Evolutionary conservation across 805 yeast genomes (phyloP).

Genomic region (Saccharomycopsis capsularis): DNA sequence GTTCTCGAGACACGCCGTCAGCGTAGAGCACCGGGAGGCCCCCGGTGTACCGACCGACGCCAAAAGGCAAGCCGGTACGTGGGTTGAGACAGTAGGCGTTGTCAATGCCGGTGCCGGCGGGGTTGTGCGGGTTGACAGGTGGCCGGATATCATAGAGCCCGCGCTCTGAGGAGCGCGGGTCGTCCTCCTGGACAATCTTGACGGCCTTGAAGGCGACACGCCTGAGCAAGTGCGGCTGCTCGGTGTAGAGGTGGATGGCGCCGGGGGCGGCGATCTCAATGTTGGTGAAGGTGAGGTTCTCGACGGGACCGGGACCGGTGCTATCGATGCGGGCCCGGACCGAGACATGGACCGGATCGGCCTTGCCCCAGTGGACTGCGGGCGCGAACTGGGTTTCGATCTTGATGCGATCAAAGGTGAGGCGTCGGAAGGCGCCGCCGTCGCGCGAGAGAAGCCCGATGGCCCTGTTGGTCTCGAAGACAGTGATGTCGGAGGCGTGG

Average conservation of each 20-base stretch:
- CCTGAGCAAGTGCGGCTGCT: not conserved
- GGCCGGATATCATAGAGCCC: constrained; percentile 13
- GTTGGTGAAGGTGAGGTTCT: constrained; percentile 1
- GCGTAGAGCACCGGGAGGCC: constrained; percentile 11
- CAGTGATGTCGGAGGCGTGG: not conserved
- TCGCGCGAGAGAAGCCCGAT: constrained; percentile 16
- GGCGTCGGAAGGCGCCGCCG: constrained; percentile 10
- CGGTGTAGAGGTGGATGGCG: constrained; percentile 4
- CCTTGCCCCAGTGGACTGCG: constrained; percentile 19
- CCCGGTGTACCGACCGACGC: constrained; percentile 8
- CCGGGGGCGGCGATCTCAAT: constrained; percentile 1
- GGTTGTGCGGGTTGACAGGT: constrained; percentile 15
- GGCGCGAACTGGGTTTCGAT: constrained; percentile 11
- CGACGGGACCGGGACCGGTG: constrained; percentile 1
- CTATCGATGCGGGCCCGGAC: constrained; percentile 1
- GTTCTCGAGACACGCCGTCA: not conserved
- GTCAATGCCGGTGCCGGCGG: constrained; percentile 13
- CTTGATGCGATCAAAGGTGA: constrained; percentile 2
- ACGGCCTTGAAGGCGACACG: constrained; percentile 5
- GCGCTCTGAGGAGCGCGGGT: not conserved
- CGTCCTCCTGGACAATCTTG: not conserved
- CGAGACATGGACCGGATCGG: constrained; percentile 12
- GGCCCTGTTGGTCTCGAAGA: constrained; percentile 15
- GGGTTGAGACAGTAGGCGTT: constrained; percentile 16
- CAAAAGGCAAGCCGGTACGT: constrained; percentile 13